phyloP scores from a whole-genome alignment of 805 yeast species.

The Saturnispora ahearnii region DNA sequence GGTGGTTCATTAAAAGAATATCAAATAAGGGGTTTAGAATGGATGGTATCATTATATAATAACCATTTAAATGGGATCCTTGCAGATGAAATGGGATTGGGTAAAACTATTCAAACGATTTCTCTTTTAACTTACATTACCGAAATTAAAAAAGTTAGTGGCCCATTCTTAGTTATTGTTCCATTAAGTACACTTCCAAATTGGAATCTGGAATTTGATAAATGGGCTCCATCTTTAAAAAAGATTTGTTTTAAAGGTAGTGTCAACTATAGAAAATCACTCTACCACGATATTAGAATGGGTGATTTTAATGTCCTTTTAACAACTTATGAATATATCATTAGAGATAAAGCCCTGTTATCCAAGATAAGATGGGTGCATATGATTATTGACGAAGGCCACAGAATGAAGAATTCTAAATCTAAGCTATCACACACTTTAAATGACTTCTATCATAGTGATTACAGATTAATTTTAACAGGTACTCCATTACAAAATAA shows the following conservation, averaged over 20 bases:
- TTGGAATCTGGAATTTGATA: slow-evolving; percentile 79
- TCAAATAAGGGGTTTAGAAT: slow-evolving; percentile 54
- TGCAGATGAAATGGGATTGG: slow-evolving; percentile 64
- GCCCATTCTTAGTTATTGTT: slow-evolving; percentile 70
- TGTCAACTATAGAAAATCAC: slow-evolving; percentile 57
- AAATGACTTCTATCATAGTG: slow-evolving; percentile 62
- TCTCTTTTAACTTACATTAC: slow-evolving; percentile 63
- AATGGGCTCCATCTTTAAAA: slow-evolving; percentile 78
- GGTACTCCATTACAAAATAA: slow-evolving; percentile 87
- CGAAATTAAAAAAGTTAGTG: slow-evolving; percentile 56
- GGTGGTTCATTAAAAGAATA: slow-evolving; percentile 79
- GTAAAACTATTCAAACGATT: slow-evolving; percentile 68
- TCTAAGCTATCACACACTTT: slow-evolving; percentile 68
- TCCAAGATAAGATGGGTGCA: slow-evolving; percentile 69
- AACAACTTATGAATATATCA: slow-evolving; percentile 77
- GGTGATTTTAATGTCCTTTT: slow-evolving; percentile 70
- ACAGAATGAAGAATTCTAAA: slow-evolving; percentile 73
- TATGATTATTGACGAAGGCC: slow-evolving; percentile 89
- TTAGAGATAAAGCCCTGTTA: slow-evolving; percentile 64
- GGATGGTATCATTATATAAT: slow-evolving; percentile 59
- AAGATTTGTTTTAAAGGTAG: slow-evolving; percentile 72
- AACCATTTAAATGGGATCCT: slow-evolving; percentile 54
- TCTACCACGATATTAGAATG: slow-evolving; percentile 53
- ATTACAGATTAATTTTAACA: slow-evolving; percentile 70
- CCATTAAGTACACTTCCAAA: slow-evolving; percentile 79